These are phyloP conservation scores for Dothideomycetes sp. DNA, from an alignment of 2,329 filamentous ascomycete species.

Conservation along the genomic window DNA sequence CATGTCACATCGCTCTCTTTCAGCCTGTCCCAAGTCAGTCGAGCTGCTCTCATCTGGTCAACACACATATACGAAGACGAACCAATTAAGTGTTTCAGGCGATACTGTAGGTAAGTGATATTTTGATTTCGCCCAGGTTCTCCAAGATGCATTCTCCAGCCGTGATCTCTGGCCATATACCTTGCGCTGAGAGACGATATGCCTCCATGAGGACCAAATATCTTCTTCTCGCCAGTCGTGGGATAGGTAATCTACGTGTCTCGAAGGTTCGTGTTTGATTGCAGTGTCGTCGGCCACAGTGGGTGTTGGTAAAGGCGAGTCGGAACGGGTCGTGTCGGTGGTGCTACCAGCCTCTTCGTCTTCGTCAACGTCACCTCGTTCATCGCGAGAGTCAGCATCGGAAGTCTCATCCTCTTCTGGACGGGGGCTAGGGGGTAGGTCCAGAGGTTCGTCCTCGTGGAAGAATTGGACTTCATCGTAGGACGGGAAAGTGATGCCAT, in stretches of 20 bases:
- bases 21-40: slow-evolving; percentile 52
- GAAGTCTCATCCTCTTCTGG: slow-evolving; percentile 11
- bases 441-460: slow-evolving; percentile 21
- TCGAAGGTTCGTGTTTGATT: slow-evolving; percentile 63
- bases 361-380: slow-evolving; percentile 30
- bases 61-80: slow-evolving; percentile 30
- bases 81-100: slow-evolving; percentile 92
- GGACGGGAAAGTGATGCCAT: slow-evolving; percentile 36
- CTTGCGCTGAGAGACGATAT: slow-evolving; percentile 70
- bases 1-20: slow-evolving; percentile 97
- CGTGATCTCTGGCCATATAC: slow-evolving; percentile 73
- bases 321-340: slow-evolving; percentile 48
- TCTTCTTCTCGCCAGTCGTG: slow-evolving; percentile 93
- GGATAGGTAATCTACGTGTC: slow-evolving; percentile 91
- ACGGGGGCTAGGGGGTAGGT: slow-evolving; percentile 30
- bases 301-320: slow-evolving; percentile 47
- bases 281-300: slow-evolving; percentile 73
- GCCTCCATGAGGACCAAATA: slow-evolving; percentile 95
- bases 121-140: slow-evolving; percentile 91
- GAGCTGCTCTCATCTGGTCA: not conserved
- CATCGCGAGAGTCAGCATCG: slow-evolving; percentile 27
- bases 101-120: slow-evolving; percentile 79
- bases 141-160: slow-evolving; percentile 93
- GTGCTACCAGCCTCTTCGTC: slow-evolving; percentile 38
- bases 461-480: slow-evolving; percentile 29